phyloP scores from a whole-genome alignment of 768 basidiomycete species.

The Xanthoconium purpureum region DNA sequence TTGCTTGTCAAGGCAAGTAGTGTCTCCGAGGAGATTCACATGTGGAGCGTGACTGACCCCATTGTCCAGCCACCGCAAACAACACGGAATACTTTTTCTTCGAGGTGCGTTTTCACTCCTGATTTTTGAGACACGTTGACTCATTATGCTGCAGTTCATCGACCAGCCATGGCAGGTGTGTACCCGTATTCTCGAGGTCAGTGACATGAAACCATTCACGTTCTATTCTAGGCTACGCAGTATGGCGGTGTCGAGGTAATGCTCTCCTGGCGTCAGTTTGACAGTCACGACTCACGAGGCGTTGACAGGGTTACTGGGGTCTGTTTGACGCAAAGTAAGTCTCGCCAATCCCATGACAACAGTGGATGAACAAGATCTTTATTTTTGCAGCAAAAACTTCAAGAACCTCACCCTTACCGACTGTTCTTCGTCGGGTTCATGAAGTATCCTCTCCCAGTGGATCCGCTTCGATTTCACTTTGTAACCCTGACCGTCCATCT shows the following conservation, averaged over 20 bases:
- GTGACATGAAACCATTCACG: conserved; percentile 10
- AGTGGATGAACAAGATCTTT: conserved; percentile 16
- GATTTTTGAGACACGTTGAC: not conserved
- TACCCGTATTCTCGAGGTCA: not conserved
- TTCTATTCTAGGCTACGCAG: conserved; percentile 41
- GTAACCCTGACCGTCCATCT: conserved; percentile 4
- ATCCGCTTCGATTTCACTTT: conserved; percentile 1
- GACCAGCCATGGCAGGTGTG: conserved; percentile 83
- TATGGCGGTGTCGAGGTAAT: conserved; percentile 78
- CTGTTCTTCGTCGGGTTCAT: conserved; percentile 35
- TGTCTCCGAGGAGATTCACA: not conserved
- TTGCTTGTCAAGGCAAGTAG: conserved; percentile 57
- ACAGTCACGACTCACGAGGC: conserved; percentile 5
- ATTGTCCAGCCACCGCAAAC: conserved; percentile 60
- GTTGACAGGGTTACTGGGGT: conserved; percentile 55
- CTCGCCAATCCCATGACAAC: conserved; percentile 9
- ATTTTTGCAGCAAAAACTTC: conserved; percentile 53
- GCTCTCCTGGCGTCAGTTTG: not conserved
- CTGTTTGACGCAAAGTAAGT: conserved; percentile 57
- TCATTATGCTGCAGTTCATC: conserved; percentile 43
- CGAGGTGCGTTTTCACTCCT: conserved; percentile 43
- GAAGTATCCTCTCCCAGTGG: not conserved
- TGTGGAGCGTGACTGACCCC: conserved; percentile 5
- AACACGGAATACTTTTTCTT: conserved; percentile 88
- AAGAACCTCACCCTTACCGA: conserved; percentile 68